Conservation (phyloP, 1,284 basidiomycete species). For the Coniferiporia sulphurascens region DNA sequence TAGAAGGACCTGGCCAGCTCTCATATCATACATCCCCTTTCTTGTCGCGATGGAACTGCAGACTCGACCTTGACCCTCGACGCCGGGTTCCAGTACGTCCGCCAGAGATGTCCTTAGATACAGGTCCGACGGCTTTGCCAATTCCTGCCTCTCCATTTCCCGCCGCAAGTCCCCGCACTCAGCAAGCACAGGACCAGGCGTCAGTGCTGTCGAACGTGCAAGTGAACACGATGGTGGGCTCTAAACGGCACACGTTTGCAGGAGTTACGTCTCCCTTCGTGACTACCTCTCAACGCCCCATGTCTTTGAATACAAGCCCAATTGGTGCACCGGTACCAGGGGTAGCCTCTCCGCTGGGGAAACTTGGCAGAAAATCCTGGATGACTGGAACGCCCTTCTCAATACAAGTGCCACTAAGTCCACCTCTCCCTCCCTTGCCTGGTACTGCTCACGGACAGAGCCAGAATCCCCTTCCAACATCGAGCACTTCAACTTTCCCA, state of each 20-base stretch:
- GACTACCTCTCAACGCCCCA: slow-evolving; percentile 1
- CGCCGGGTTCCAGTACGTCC: slow-evolving; percentile 24
- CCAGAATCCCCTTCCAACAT: slow-evolving; percentile 19
- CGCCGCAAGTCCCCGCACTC: slow-evolving; percentile 20
- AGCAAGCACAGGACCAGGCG: slow-evolving; percentile 12
- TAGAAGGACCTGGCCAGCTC: slow-evolving; percentile 15
- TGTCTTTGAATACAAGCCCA: slow-evolving; percentile 24
- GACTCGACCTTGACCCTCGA: slow-evolving; percentile 66
- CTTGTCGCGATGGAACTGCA: slow-evolving; percentile 82
- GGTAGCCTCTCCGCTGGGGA: slow-evolving; percentile 19
- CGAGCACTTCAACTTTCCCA: slow-evolving; percentile 13
- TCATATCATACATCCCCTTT: slow-evolving; percentile 68
- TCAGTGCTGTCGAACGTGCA: not conserved
- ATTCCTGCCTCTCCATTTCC: slow-evolving; percentile 75
- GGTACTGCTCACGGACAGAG: slow-evolving; percentile 4
- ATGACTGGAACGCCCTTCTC: slow-evolving; percentile 27
- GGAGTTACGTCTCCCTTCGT: slow-evolving; percentile 22
- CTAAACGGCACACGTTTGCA: slow-evolving; percentile 53
- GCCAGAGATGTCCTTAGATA: slow-evolving; percentile 13
- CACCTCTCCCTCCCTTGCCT: slow-evolving; percentile 29
- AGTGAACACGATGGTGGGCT: slow-evolving; percentile 34
- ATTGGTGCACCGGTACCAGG: slow-evolving; percentile 36
- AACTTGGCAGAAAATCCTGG: slow-evolving; percentile 33
- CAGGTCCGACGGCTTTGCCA: slow-evolving; percentile 50
- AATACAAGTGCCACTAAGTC: slow-evolving; percentile 14